Evolutionary conservation across 1,284 basidiomycete genomes (phyloP).

Genomic region (Puccinia hordei): DNA sequence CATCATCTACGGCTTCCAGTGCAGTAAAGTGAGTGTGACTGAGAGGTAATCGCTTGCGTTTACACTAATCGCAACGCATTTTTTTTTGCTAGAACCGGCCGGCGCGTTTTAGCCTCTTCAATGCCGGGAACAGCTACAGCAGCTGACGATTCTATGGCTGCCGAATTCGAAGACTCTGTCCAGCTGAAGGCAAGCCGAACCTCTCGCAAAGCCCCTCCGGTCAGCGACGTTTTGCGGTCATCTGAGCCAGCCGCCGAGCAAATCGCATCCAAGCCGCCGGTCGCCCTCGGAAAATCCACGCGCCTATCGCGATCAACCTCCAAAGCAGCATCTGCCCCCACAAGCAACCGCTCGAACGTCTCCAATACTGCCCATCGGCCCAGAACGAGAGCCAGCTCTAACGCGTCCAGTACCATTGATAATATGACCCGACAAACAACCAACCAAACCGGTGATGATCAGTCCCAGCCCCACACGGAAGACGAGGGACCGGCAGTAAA

Average conservation of each 20-base stretch:
- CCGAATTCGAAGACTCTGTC: conserved; percentile 13
- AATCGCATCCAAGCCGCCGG: conserved; percentile 18
- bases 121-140: neutral
- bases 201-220: conserved; percentile 7
- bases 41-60: neutral
- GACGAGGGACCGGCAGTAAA: neutral
- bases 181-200: conserved; percentile 10
- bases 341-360: neutral
- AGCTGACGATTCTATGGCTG: neutral
- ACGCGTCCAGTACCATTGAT: conserved; percentile 28
- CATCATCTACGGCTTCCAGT: conserved; percentile 4
- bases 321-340: conserved; percentile 13
- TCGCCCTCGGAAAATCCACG: conserved; percentile 17
- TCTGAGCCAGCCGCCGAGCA: conserved; percentile 28
- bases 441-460: conserved; percentile 12
- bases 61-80: neutral
- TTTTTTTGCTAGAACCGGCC: neutral
- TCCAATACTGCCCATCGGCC: neutral
- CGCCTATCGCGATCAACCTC: conserved; percentile 27
- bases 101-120: conserved; percentile 12
- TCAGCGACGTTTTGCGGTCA: neutral
- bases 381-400: conserved; percentile 19
- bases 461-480: neutral
- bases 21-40: neutral
- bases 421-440: neutral